Evolutionary conservation across 805 yeast genomes (phyloP), one percentile per base, ranked within the genome.

Genomic region (Cyberlindnera galapagoensis): DNA sequence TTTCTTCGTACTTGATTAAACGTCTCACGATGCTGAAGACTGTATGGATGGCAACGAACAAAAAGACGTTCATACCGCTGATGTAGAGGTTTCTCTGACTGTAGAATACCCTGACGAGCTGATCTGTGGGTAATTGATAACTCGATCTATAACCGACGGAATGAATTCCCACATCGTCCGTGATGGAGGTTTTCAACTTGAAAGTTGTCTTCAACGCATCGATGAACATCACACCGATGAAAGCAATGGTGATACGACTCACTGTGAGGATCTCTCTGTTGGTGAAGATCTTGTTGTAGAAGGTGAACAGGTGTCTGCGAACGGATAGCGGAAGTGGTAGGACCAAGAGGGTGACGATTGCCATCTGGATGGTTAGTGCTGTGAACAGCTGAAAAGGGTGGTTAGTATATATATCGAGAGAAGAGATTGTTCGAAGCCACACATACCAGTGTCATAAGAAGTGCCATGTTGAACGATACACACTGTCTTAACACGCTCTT

Each of bases 51-150:
- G 78, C 72, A 29, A 76, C 42, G 36, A 59, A 62, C 46, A 74
- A 64, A 52, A 71, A 76, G 37, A 76, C 53, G 5, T 75, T 76
- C 7, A 78, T 79, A 7, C 83, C 84, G 11, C 76, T 67, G 34
- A 76, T 63, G 50, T 76, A 76, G 25, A 74, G 60, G 43, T 76
- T 76, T 49, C 84, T 63, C 52, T 76, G 83, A 24, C 76, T 65
- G 44, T 74, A 76, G 36, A 78, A 76, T 39, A 76, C 71, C 28
- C 72, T 60, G 5, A 80, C 82, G 42, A 74, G 54, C 39, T 64
- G 69, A 15, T 76, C 80, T 25, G 67, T 61, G 28, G 68, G 57
- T 21, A 57, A 46, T 3, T 46, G 35, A 18, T 56, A 51, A 2
- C 52, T 43, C 7, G 51, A 40, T 21, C 24, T 14, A 26, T 3